Conservation (phyloP, 768 basidiomycete species). For the Xerocomellus intermedius region DNA sequence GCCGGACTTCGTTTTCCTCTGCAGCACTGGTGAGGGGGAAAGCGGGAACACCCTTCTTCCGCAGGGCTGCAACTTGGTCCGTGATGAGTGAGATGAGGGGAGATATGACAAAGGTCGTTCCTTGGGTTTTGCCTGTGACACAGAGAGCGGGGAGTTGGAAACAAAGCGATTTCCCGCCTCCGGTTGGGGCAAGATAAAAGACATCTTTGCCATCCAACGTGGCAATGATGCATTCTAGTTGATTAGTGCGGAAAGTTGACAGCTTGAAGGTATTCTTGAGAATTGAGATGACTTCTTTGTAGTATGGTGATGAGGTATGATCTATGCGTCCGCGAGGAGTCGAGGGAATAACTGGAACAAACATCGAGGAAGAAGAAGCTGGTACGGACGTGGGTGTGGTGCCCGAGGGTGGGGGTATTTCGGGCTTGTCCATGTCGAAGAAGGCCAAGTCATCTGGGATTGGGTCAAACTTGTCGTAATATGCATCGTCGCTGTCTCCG, state of each 20-base stretch:
- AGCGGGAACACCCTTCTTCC: constrained; percentile 63
- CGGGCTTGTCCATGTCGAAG: constrained; percentile 11
- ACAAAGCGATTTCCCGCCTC: constrained; percentile 87
- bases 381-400: constrained; percentile 4
- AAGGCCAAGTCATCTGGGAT: constrained; percentile 19
- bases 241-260: constrained; percentile 71
- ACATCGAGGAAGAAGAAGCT: constrained; percentile 5
- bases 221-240: constrained; percentile 81
- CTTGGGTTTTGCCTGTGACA: constrained; percentile 61
- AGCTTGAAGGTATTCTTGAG: constrained; percentile 55
- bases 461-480: constrained; percentile 47
- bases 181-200: constrained; percentile 96
- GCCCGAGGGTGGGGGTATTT: constrained; percentile 3
- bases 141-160: constrained; percentile 92
- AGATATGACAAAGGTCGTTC: constrained; percentile 87
- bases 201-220: constrained; percentile 81
- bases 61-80: constrained; percentile 78
- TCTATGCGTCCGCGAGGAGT: constrained; percentile 20
- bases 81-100: constrained; percentile 87
- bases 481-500: constrained; percentile 44
- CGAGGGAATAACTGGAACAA: neutral
- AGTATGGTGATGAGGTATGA: constrained; percentile 33
- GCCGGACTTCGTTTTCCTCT: constrained; percentile 37
- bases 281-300: constrained; percentile 30
- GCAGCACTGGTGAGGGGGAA: constrained; percentile 66